Conservation (phyloP, 1,284 basidiomycete species). For the Melampsora americana region DNA sequence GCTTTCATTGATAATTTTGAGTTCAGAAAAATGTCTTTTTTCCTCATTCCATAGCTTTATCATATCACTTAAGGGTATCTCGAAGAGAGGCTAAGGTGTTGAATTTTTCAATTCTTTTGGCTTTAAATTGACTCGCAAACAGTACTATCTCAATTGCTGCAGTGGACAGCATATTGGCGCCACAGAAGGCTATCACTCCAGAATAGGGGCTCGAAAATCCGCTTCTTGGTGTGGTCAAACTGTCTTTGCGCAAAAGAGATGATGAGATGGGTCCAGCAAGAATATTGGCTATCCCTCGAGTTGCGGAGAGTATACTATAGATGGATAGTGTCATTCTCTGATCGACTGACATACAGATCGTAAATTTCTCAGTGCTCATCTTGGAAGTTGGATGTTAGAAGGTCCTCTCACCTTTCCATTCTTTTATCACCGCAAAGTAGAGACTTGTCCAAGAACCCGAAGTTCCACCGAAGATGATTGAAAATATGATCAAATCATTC, state of each 20-base stretch:
- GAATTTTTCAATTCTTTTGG: too few species aligned
- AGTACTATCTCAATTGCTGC: not conserved
- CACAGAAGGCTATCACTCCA: not conserved
- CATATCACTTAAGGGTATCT: too few species aligned
- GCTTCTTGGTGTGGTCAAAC: not conserved
- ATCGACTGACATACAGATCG: not conserved
- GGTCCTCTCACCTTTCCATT: not conserved
- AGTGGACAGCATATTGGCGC: not conserved
- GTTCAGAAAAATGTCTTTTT: too few species aligned
- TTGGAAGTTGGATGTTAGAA: not conserved
- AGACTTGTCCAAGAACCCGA: constrained; percentile 41
- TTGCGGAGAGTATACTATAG: constrained; percentile 55
- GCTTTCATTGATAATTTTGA: too few species aligned
- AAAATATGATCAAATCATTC: constrained; percentile 14
- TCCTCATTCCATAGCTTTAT: too few species aligned
- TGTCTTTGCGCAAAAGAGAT: constrained; percentile 45
- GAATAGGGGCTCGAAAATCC: constrained; percentile 13
- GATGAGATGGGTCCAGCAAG: constrained; percentile 58
- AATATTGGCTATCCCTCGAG: constrained; percentile 57
- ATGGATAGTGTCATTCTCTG: constrained; percentile 51
- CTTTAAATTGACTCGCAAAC: too few species aligned
- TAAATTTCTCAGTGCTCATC: not conserved
- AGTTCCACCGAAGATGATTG: constrained; percentile 27
- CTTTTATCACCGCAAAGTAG: constrained; percentile 16
- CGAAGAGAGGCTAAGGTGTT: too few species aligned